These are phyloP conservation scores for Starmera dryadoides DNA, from an alignment of 805 yeast genomes.

Conservation along the genomic window DNA sequence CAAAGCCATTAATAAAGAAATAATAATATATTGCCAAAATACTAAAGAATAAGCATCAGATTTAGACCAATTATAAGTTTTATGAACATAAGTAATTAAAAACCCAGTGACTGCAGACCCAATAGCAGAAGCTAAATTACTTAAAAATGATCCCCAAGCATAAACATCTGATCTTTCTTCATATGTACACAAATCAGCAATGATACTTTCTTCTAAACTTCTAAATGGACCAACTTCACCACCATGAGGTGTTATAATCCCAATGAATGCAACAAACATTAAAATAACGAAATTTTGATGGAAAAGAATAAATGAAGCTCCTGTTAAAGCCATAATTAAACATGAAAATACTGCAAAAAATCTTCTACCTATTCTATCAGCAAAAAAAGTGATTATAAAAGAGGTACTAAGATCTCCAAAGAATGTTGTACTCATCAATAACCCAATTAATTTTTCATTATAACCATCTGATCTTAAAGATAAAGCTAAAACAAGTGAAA, in stretches of 20 bases:
- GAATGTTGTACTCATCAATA: constrained; percentile 73
- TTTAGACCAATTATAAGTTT: constrained; percentile 24
- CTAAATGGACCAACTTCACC: constrained; percentile 87
- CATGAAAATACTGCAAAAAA: constrained; percentile 55
- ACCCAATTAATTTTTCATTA: constrained; percentile 52
- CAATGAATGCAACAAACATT: constrained; percentile 63
- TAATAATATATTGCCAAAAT: constrained; percentile 45
- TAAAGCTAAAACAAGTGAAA: constrained; percentile 46
- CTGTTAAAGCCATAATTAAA: constrained; percentile 58
- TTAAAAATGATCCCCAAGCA: constrained; percentile 63
- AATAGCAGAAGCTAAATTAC: constrained; percentile 62
- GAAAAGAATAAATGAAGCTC: constrained; percentile 45
- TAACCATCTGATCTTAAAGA: constrained; percentile 49
- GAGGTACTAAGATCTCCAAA: constrained; percentile 71
- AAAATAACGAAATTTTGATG: constrained; percentile 45
- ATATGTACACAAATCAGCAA: constrained; percentile 67
- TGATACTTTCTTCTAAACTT: constrained; percentile 71
- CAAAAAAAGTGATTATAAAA: constrained; percentile 63
- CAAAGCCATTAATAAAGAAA: constrained; percentile 45
- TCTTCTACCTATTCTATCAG: constrained; percentile 65
- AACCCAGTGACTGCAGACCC: constrained; percentile 62
- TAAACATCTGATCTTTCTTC: constrained; percentile 60
- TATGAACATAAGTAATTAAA: constrained; percentile 37
- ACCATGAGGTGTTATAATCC: constrained; percentile 82
- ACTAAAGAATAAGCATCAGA: constrained; percentile 39